Evolutionary conservation across 768 basidiomycete genomes (phyloP), one percentile per base, ranked within the genome.

Genomic region (Podaxis sp.): DNA sequence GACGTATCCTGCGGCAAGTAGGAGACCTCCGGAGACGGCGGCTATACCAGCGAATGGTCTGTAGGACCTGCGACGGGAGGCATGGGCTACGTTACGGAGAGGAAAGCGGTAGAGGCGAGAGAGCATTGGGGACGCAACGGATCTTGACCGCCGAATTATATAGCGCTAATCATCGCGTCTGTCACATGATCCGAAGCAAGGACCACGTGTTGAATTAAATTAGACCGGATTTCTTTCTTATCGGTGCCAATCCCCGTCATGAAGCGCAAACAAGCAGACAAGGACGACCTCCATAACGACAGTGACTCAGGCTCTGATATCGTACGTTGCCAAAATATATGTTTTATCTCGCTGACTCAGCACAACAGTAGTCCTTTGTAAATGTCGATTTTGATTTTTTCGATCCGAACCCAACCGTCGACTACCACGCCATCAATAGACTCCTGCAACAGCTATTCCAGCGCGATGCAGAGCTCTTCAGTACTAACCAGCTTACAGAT

Each of bases 311-410:
- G 74, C 65, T 81, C 76, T n/a, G 74, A 73, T 36, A 63, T 71
- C 48, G 69, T 72, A 69, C 67, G 69, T 66, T 26, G 53, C 26
- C 9, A 53, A 57, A 19, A 17, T 19, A 33, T 39, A 22, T 26
- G 40, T 30, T 46, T 30, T 49, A 9, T 55, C 11, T 53, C 58
- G 69, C 64, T 69, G 74, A 64, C 64, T 67, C 55, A 75, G 76
- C 77, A 86, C 83, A 83, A 80, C 71, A 51, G 38, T 48, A 68
- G 67, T 68, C 67, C 62, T 82, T 89, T 68, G 82, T 96, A 76
- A 84, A 96, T 74, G 89, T 96, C 67, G 89, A 90, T 70, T 98
- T 99, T 70, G 95, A 97, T 67, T 99, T 97, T 73, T 96, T 93
- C 81, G 89, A 93, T 73, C 87, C 93, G 5, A 89, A 92, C 67